A percentile compares a stretch with the other conserved stretches of the same genome.
phyloP scores from a whole-genome alignment of 805 yeast species.

The Monosporozyma siamensis region DNA sequence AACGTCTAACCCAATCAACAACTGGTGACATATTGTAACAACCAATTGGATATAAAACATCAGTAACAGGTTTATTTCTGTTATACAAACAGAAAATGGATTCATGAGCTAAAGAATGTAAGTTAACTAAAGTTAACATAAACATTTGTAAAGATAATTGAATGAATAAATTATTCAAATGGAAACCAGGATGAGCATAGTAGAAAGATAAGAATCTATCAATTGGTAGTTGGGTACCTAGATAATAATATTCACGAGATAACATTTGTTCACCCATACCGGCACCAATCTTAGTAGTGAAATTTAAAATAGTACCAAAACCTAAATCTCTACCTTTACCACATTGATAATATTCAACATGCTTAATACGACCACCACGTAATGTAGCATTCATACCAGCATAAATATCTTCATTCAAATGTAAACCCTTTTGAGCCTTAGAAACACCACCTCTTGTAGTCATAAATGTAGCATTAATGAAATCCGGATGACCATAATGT shows the following conservation, averaged over 20 bases:
- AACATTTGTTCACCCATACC: constrained; percentile 91
- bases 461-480: constrained; percentile 65
- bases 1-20: constrained; percentile 74
- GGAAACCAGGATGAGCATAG: constrained; percentile 85
- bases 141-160: constrained; percentile 66
- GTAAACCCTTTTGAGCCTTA: constrained; percentile 78
- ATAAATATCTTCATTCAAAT: constrained; percentile 78
- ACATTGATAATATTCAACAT: constrained; percentile 81
- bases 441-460: constrained; percentile 84
- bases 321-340: constrained; percentile 89
- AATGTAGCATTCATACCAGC: constrained; percentile 80
- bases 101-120: constrained; percentile 67
- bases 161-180: constrained; percentile 70
- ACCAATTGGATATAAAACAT: constrained; percentile 54
- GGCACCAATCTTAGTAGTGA: constrained; percentile 83
- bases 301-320: constrained; percentile 75
- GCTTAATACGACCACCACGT: constrained; percentile 83
- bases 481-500: constrained; percentile 87
- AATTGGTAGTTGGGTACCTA: constrained; percentile 72
- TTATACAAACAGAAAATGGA: constrained; percentile 59
- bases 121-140: constrained; percentile 58
- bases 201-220: constrained; percentile 76
- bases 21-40: constrained; percentile 69
- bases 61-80: constrained; percentile 57
- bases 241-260: constrained; percentile 72